Evolutionary conservation across 1,139 yeast genomes (phyloP).

Genomic region (Pichia kudriavzevii): DNA sequence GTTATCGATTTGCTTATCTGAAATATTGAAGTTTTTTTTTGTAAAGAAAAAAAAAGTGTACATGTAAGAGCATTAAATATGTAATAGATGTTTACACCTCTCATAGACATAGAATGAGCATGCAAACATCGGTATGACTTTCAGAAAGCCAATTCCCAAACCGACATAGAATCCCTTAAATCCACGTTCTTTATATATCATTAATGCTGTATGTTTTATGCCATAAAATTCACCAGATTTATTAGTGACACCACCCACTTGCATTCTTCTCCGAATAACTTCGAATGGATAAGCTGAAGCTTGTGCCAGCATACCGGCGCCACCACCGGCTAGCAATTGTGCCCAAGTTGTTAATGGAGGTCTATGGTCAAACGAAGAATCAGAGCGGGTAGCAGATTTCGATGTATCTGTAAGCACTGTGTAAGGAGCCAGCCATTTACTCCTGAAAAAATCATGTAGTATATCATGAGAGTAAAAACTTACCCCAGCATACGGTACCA

Average conservation of each 20-base stretch:
- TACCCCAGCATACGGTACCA: conserved; percentile 98
- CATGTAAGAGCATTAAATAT: conserved; percentile 11
- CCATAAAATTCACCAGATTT: conserved; percentile 49
- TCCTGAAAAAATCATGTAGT: conserved; percentile 77
- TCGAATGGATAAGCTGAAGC: conserved; percentile 97
- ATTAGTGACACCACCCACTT: conserved; percentile 78
- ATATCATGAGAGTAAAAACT: conserved; percentile 91
- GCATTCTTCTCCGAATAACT: conserved; percentile 90
- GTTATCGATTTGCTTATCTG: too few species aligned
- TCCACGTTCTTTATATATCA: conserved; percentile 69
- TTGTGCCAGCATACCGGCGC: conserved; percentile 91
- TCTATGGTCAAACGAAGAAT: conserved; percentile 42
- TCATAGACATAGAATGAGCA: conserved; percentile 94
- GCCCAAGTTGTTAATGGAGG: conserved; percentile 83
- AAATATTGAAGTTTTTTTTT: conserved; percentile 32
- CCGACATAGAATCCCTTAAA: conserved; percentile 87
- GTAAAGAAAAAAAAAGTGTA: neutral
- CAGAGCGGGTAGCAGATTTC: conserved; percentile 10
- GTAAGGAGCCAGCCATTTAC: conserved; percentile 43
- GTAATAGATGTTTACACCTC: conserved; percentile 48
- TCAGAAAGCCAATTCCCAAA: conserved; percentile 85
- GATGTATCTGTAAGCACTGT: conserved; percentile 38
- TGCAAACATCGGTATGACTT: conserved; percentile 95
- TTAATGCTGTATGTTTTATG: conserved; percentile 43
- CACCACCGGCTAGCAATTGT: conserved; percentile 87